These are phyloP conservation scores for Rubroboletus satanas DNA, from an alignment of 768 basidiomycete genomes.

Conservation along the genomic window DNA sequence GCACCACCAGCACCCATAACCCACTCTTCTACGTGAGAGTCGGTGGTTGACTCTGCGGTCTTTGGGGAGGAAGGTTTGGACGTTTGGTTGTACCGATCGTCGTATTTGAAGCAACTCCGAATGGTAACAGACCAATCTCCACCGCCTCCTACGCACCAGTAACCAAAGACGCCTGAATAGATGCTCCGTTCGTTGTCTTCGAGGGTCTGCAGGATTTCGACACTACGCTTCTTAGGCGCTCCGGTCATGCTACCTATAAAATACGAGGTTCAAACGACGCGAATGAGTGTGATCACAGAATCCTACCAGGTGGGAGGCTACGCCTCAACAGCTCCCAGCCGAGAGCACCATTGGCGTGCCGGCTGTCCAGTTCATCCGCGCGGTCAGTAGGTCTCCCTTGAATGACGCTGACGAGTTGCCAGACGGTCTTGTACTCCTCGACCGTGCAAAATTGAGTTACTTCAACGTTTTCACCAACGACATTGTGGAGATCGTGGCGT, in stretches of 20 bases:
- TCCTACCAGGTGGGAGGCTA: slow-evolving; percentile 82
- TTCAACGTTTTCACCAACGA: slow-evolving; percentile 75
- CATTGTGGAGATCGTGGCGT: slow-evolving; percentile 83
- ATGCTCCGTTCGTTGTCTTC: slow-evolving; percentile 70
- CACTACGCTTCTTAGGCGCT: slow-evolving; percentile 91
- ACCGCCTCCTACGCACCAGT: slow-evolving; percentile 83
- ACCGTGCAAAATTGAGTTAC: slow-evolving; percentile 84
- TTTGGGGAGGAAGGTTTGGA: slow-evolving; percentile 8
- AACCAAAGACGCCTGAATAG: slow-evolving; percentile 93
- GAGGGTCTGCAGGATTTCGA: slow-evolving; percentile 80
- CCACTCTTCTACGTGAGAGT: slow-evolving; percentile 52
- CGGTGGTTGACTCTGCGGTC: slow-evolving; percentile 11
- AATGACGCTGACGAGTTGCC: slow-evolving; percentile 93
- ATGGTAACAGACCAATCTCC: slow-evolving; percentile 95
- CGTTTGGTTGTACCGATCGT: slow-evolving; percentile 30
- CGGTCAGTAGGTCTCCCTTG: slow-evolving; percentile 55
- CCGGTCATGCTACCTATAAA: slow-evolving; percentile 90
- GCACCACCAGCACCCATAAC: slow-evolving; percentile 91
- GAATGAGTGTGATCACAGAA: not conserved
- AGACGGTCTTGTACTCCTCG: slow-evolving; percentile 92
- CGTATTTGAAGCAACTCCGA: slow-evolving; percentile 82
- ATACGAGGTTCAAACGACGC: not conserved
- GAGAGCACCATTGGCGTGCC: slow-evolving; percentile 38
- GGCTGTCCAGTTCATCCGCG: slow-evolving; percentile 36
- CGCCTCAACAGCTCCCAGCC: slow-evolving; percentile 77